phyloP scores from a whole-genome alignment of 1,139 yeast species.

The Hyphopichia fennica region DNA sequence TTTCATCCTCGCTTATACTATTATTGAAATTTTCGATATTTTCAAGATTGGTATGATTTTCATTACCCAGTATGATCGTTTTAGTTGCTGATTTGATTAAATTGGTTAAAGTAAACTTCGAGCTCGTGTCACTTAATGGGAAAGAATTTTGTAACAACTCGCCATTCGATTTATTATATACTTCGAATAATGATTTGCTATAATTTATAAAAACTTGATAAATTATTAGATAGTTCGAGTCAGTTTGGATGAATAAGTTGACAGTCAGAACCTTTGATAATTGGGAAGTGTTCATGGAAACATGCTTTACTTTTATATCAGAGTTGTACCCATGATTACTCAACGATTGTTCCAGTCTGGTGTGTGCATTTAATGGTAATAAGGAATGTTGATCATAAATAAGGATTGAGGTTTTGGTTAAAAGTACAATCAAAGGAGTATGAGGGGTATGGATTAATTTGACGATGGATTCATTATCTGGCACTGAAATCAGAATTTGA shows the following conservation, averaged over 20 bases:
- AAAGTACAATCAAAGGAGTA: slow-evolving; percentile 33
- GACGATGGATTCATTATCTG: slow-evolving; percentile 19
- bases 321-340: slow-evolving; percentile 33
- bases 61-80: slow-evolving; percentile 29
- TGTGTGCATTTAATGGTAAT: slow-evolving; percentile 35
- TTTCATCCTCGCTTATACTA: slow-evolving; percentile 30
- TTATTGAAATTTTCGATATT: slow-evolving; percentile 41
- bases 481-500: slow-evolving; percentile 27
- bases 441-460: slow-evolving; percentile 31
- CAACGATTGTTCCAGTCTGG: slow-evolving; percentile 30
- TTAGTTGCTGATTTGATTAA: slow-evolving; percentile 39
- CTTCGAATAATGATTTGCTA: slow-evolving; percentile 32
- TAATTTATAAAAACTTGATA: slow-evolving; percentile 34
- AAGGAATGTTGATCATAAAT: slow-evolving; percentile 32
- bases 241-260: slow-evolving; percentile 38
- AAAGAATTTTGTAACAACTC: slow-evolving; percentile 33
- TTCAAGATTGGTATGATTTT: slow-evolving; percentile 25
- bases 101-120: slow-evolving; percentile 27
- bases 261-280: slow-evolving; percentile 26
- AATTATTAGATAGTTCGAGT: slow-evolving; percentile 30
- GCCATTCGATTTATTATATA: slow-evolving; percentile 23
- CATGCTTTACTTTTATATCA: slow-evolving; percentile 26
- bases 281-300: slow-evolving; percentile 25
- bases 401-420: slow-evolving; percentile 28
- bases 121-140: slow-evolving; percentile 30